Base-by-base conservation (phyloP, 768 basidiomycete species). In the Rhodotorula sphaerocarpa region DNA sequence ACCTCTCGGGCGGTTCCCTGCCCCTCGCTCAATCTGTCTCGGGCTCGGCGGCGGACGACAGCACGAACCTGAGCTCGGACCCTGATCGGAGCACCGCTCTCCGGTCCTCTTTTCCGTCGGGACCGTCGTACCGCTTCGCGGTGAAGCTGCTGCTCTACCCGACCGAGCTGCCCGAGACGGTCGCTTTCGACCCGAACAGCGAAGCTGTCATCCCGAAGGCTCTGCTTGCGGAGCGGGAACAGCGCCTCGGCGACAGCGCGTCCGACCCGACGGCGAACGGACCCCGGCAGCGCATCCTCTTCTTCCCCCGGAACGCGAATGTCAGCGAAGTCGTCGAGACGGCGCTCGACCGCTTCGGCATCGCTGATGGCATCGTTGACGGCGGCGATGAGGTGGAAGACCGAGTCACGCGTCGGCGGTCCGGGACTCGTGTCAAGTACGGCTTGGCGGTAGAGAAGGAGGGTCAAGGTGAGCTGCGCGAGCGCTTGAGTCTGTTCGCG, bases 351-450 rank as follows among this genome's bases (percentile, higher is more conserved):
- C 78, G 90, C 61, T 96, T 97, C 72, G 95, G 95, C 4, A 95
- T 99, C 59, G 78, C 82, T 41, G 93, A 95, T 43, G 95, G 92
- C n/a, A 90, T 99, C 3, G 93, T 97, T 4, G 92, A 96, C 74
- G 95, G 95, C 3, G 95, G 95, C 2, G 95, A 99, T 74, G 93
- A 96, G 72, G 82, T 99, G 2, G 95, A 99, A 75, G 93, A 96
- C 73, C 91, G 93, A 74, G 78, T 84, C 39, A 79, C 82, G 11
- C 90, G 90, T 76, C 79, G 91, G 61, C 80, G 85, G 66, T 93
- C 89, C 59, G 79, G 82, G 11, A 75, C 82, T 14, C 80, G 88
- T 60, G 87, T 96, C 41, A 80, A 90, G 57, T 97, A 97, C 74
- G 82, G 82, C n/a, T 77, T 99, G 57, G 81, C 85, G 1, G 61